Evolutionary conservation across 805 yeast species (phyloP).

Genomic region (Schwanniomyces polymorphus): DNA sequence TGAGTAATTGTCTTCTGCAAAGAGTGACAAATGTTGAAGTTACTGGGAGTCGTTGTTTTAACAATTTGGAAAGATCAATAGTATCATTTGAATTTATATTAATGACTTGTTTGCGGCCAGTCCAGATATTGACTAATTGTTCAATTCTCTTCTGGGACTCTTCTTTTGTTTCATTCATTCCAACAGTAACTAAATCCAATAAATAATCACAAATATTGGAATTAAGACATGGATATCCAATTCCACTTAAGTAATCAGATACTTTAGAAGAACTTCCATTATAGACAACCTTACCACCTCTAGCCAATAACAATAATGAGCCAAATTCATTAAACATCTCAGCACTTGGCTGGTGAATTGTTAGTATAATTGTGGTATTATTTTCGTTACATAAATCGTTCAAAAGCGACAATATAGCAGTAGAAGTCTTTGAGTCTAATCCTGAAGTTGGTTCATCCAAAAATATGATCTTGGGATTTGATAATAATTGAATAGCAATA

Average conservation of each 20-base stretch:
- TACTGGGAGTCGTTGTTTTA: slow-evolving; percentile 21
- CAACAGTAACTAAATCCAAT: slow-evolving; percentile 64
- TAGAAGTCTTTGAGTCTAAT: slow-evolving; percentile 76
- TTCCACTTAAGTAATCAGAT: slow-evolving; percentile 43
- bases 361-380: slow-evolving; percentile 65
- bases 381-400: slow-evolving; percentile 54
- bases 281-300: slow-evolving; percentile 70
- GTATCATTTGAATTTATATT: slow-evolving; percentile 1
- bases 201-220: slow-evolving; percentile 73
- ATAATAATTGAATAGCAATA: slow-evolving; percentile 74
- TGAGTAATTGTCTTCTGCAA: slow-evolving; percentile 31
- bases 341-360: slow-evolving; percentile 83
- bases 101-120: slow-evolving; percentile 30
- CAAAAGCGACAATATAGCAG: slow-evolving; percentile 62
- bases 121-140: slow-evolving; percentile 29
- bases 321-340: slow-evolving; percentile 67
- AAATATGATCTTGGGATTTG: slow-evolving; percentile 68
- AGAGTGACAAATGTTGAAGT: slow-evolving; percentile 28
- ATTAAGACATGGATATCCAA: slow-evolving; percentile 60
- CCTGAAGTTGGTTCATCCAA: slow-evolving; percentile 93
- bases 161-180: slow-evolving; percentile 23
- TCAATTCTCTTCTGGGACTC: slow-evolving; percentile 20
- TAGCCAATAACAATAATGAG: slow-evolving; percentile 67
- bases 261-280: slow-evolving; percentile 55
- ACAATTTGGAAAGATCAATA: slow-evolving; percentile 46